These are phyloP conservation scores for Gaertneriomyces semiglobifer DNA, from an alignment of 192 early-diverging fungal genomes.

Conservation along the genomic window DNA sequence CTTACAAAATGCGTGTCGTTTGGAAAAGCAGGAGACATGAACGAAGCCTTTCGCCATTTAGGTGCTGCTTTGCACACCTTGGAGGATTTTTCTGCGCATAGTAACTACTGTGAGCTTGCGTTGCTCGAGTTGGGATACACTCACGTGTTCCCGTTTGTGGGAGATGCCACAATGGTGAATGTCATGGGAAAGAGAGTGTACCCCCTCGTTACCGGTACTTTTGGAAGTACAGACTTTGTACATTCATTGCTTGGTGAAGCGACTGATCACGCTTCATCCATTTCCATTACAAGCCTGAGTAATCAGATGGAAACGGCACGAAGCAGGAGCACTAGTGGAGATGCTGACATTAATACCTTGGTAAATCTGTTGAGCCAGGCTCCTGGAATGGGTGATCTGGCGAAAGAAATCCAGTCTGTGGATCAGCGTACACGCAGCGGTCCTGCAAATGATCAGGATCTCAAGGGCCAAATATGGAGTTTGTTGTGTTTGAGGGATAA, in stretches of 20 bases:
- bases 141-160: constrained; percentile 30
- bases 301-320: constrained; percentile 3
- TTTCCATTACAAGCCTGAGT: constrained; percentile 15
- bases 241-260: constrained; percentile 30
- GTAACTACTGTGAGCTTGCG: constrained; percentile 25
- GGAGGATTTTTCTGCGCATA: constrained; percentile 32
- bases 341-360: constrained; percentile 3
- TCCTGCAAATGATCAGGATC: neutral
- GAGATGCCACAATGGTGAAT: constrained; percentile 24
- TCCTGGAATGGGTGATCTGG: constrained; percentile 21
- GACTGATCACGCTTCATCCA: constrained; percentile 19
- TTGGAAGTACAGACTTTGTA: constrained; percentile 28
- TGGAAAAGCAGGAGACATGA: constrained; percentile 6
- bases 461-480: constrained; percentile 19
- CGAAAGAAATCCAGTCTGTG: constrained; percentile 4
- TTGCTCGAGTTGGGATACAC: constrained; percentile 26
- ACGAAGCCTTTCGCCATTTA: constrained; percentile 26
- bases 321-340: neutral
- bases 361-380: constrained; percentile 15
- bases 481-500: constrained; percentile 16
- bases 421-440: neutral
- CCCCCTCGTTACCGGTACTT: constrained; percentile 27
- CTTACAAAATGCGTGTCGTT: constrained; percentile 17
- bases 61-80: constrained; percentile 28
- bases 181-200: constrained; percentile 8